Percentiles rank a stretch among this genome's conserved stretches.
These are phyloP conservation scores for Penicillium steckii DNA, from an alignment of 495 filamentous ascomycete species.

Conservation along the genomic window DNA sequence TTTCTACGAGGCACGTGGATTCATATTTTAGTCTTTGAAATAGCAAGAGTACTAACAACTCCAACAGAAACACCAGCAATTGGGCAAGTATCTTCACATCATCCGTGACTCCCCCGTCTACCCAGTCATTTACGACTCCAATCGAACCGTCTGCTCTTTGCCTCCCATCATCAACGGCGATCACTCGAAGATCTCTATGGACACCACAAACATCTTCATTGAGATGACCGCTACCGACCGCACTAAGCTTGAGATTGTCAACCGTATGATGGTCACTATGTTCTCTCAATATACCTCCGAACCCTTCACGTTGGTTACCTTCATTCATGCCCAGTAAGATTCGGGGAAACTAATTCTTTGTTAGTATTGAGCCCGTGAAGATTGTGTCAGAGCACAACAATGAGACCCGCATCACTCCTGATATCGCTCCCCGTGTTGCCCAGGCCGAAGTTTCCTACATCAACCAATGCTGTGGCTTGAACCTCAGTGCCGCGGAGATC, in stretches of 20 bases:
- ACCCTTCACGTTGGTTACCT: slow-evolving; percentile 68
- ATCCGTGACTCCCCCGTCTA: slow-evolving; percentile 92
- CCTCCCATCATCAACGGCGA: slow-evolving; percentile 98
- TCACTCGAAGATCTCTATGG: slow-evolving; percentile 88
- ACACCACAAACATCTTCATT: slow-evolving; percentile 92
- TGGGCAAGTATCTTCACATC: slow-evolving; percentile 83
- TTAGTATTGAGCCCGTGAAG: slow-evolving; percentile 80
- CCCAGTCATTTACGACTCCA: slow-evolving; percentile 92
- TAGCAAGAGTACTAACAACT: background rate
- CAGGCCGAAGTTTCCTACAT: slow-evolving; percentile 88
- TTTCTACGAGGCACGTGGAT: slow-evolving; percentile 73
- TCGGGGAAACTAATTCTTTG: background rate
- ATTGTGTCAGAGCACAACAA: slow-evolving; percentile 89
- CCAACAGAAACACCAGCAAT: slow-evolving; percentile 73
- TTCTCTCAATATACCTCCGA: slow-evolving; percentile 90
- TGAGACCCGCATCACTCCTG: slow-evolving; percentile 74
- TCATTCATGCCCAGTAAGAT: background rate
- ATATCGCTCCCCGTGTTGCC: slow-evolving; percentile 70
- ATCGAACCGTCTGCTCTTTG: slow-evolving; percentile 84
- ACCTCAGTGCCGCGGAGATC: slow-evolving; percentile 67
- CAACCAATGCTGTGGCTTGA: slow-evolving; percentile 84
- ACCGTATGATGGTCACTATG: slow-evolving; percentile 93
- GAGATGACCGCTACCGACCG: slow-evolving; percentile 96
- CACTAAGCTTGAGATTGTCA: slow-evolving; percentile 95
- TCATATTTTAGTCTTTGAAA: background rate